These are phyloP conservation scores for Rhodotorula taiwanensis DNA, from an alignment of 768 basidiomycete species.

Conservation along the genomic window DNA sequence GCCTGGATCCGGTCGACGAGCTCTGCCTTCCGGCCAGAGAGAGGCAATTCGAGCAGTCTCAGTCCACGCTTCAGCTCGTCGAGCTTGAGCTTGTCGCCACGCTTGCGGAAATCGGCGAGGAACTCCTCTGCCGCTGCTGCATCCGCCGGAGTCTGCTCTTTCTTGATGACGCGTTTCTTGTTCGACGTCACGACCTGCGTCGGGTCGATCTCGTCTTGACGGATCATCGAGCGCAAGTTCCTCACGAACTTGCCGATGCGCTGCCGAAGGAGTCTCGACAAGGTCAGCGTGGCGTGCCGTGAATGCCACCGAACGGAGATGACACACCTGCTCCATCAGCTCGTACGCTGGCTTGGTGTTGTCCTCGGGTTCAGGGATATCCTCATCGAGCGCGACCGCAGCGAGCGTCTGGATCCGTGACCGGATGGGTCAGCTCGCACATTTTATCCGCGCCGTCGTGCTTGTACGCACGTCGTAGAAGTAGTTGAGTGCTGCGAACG, in stretches of 20 bases:
- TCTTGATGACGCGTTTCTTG: slow-evolving; percentile 7
- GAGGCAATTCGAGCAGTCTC: slow-evolving; percentile 1
- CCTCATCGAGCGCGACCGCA: slow-evolving; percentile 88
- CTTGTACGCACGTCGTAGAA: slow-evolving; percentile 28
- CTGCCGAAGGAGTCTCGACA: background rate
- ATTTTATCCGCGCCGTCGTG: too few species aligned
- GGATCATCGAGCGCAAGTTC: slow-evolving; percentile 11
- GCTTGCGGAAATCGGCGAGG: background rate
- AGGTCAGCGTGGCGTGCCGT: background rate
- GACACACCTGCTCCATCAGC: slow-evolving; percentile 67
- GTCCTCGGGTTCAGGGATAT: slow-evolving; percentile 69
- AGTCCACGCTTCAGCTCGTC: slow-evolving; percentile 13
- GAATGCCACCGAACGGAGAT: background rate
- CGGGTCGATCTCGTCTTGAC: slow-evolving; percentile 12
- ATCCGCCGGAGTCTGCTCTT: background rate
- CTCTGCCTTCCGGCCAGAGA: slow-evolving; percentile 21
- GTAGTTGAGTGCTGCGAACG: slow-evolving; percentile 37
- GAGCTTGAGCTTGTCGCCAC: slow-evolving; percentile 5
- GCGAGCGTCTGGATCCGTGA: slow-evolving; percentile 58
- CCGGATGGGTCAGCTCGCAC: background rate
- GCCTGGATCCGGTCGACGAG: slow-evolving; percentile 1
- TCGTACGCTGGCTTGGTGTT: slow-evolving; percentile 68
- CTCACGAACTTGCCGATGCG: slow-evolving; percentile 13
- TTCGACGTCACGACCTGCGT: background rate
- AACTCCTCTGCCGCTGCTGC: slow-evolving; percentile 18